phyloP scores from a whole-genome alignment of 2,329 filamentous ascomycete genomes.

The Botryotinia calthae region DNA sequence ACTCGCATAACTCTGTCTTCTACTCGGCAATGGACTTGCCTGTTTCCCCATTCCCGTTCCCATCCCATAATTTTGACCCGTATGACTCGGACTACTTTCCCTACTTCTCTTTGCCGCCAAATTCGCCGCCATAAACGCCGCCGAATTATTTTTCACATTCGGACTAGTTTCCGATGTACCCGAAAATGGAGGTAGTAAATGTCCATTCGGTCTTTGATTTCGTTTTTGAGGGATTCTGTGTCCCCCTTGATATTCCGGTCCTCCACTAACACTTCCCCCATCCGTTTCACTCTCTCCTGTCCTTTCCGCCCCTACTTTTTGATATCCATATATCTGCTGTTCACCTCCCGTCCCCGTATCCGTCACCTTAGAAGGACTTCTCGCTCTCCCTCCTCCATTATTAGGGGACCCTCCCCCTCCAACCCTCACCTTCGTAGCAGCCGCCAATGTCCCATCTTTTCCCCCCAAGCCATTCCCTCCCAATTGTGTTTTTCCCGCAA shows the following conservation, averaged over 20 bases:
- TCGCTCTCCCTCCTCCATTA: conserved; percentile 17
- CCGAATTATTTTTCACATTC: conserved; percentile 31
- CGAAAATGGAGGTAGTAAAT: conserved; percentile 5
- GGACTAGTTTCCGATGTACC: background rate
- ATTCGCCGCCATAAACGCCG: conserved; percentile 61
- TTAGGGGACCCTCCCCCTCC: conserved; percentile 2
- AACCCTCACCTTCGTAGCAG: conserved; percentile 42
- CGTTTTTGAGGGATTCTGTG: background rate
- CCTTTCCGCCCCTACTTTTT: conserved; percentile 21
- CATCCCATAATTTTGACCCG: conserved; percentile 25
- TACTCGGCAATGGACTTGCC: conserved; percentile 2
- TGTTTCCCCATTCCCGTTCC: background rate
- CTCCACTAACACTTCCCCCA: background rate
- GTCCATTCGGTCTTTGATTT: conserved; percentile 13
- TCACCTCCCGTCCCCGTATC: background rate
- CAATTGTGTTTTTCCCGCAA: background rate
- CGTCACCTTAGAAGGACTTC: conserved; percentile 17
- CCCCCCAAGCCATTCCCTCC: conserved; percentile 32
- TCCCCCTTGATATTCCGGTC: background rate
- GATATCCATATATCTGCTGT: background rate
- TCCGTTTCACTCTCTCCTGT: conserved; percentile 3
- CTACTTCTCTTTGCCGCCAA: conserved; percentile 61
- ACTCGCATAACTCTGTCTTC: conserved; percentile 14
- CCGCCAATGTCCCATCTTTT: conserved; percentile 46
- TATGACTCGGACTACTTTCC: conserved; percentile 49